Evolutionary conservation across 805 yeast genomes (phyloP), one percentile per base, ranked within the genome.

Genomic region (Nakazawaea ambrosiae): DNA sequence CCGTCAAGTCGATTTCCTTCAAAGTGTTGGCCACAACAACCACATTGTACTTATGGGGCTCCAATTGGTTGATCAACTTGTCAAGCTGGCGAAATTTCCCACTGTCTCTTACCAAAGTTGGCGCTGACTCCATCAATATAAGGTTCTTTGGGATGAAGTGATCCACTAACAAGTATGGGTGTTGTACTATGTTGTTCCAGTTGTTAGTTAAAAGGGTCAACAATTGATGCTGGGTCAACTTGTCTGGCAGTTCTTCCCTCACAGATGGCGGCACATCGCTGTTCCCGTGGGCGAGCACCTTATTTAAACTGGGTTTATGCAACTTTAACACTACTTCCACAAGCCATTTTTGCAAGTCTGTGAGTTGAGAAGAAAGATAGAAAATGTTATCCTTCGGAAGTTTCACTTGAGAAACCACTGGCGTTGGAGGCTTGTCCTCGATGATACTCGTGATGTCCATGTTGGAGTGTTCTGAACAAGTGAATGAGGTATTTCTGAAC

Each of bases 1-100:
- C 97, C 5, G 88, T 66, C 32, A 88, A 60, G 51, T 88, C 94
- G 44, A 83, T 54, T 50, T 83, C 92, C 50, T 81, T 78, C 17
- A 79, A 67, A 48, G 67, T 72, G 26, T 72, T 68, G 0, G 87
- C 81, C 3, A 78, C 70, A 9, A 83, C 63, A 4, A 67, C 52
- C 3, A 70, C 47, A 11, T 64, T 54, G 19, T 48, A 53, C 42
- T 56, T 45, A 49, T 48, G 44, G 28, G 40, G 29, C 40, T 53
- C 44, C 53, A 46, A 59, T 40, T 45, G 40, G 34, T 68, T 69
- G 16, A 75, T 48, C 3, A 81, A 46, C 26, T 65, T 57, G 47
- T 80, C 77, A 43, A 81, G 65, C 32, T 69, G 60, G 42, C 59
- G 60, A 41, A 80, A 75, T 48, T 82, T 82, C 20, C 79, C 83